phyloP scores from a whole-genome alignment of 2,329 filamentous ascomycete genomes.

The Fusarium sp. region DNA sequence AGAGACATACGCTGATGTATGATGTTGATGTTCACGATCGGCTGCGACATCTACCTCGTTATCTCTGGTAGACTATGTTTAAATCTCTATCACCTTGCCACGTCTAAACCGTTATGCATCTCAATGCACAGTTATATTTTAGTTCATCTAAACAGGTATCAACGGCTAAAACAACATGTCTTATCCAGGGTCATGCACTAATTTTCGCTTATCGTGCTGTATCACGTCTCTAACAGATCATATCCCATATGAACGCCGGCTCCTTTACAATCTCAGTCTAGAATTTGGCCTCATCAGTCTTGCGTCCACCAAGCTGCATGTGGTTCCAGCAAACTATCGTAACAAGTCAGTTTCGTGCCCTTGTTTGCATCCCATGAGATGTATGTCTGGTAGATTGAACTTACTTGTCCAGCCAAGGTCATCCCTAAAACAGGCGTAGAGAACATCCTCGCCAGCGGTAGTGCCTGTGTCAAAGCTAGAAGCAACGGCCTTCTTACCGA shows the following conservation, averaged over 20 bases:
- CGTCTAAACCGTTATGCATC: no score
- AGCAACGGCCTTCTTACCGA: conserved; percentile 74
- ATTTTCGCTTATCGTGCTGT: neutral
- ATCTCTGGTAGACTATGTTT: no score
- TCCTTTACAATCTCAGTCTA: conserved; percentile 19
- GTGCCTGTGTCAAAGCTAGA: conserved; percentile 67
- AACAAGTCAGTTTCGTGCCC: conserved; percentile 23
- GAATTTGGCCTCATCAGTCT: conserved; percentile 40
- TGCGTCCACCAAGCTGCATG: conserved; percentile 56
- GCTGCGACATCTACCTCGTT: no score
- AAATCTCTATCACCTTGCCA: no score
- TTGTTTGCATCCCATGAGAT: no score
- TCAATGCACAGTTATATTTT: conserved; percentile 47
- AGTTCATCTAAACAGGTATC: neutral
- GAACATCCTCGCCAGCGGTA: conserved; percentile 67
- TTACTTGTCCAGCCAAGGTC: conserved; percentile 72
- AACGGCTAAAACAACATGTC: neutral
- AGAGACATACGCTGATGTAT: no score
- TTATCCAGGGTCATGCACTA: neutral
- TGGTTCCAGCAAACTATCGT: conserved; percentile 64
- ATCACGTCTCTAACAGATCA: conserved; percentile 3
- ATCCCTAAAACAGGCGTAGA: conserved; percentile 71
- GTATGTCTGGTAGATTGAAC: conserved; percentile 42
- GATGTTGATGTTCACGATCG: no score
- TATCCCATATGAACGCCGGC: conserved; percentile 38